These are phyloP conservation scores for Dendrocalamus sinicus DNA, from an alignment of 176 grass and related monocot genomes.

Conservation along the genomic window DNA sequence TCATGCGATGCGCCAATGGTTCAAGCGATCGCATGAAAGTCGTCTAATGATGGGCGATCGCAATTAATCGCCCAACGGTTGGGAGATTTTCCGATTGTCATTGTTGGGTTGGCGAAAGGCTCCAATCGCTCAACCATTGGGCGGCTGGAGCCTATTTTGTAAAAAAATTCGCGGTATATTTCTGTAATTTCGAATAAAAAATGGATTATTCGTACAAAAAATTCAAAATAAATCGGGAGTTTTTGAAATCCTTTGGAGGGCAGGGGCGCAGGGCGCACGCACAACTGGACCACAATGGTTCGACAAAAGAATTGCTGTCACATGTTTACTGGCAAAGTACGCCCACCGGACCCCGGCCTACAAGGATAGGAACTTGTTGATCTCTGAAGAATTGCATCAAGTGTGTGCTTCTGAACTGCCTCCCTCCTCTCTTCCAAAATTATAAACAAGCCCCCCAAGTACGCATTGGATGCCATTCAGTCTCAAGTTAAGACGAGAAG, in stretches of 20 bases:
- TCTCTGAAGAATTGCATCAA: not conserved
- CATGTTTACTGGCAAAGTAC: slow-evolving; percentile 33
- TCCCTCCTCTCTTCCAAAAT: not conserved
- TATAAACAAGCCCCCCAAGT: not conserved
- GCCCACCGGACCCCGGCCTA: slow-evolving; percentile 14
- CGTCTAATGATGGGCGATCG: too few relatives aligned
- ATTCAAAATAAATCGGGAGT: not conserved
- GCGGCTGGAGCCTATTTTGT: too few relatives aligned
- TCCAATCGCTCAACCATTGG: too few relatives aligned
- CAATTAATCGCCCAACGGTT: too few relatives aligned
- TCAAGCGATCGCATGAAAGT: too few relatives aligned
- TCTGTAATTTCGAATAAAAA: too few relatives aligned
- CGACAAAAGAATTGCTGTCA: slow-evolving; percentile 6
- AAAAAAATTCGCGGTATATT: too few relatives aligned
- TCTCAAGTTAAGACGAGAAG: not conserved
- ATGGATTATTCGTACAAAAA: too few relatives aligned
- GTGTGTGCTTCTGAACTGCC: not conserved
- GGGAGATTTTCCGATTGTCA: too few relatives aligned
- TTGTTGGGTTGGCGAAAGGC: too few relatives aligned
- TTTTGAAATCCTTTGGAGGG: not conserved
- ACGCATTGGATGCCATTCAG: not conserved
- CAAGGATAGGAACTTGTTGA: not conserved
- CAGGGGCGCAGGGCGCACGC: not conserved
- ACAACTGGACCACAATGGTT: slow-evolving; percentile 2
- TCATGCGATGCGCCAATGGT: too few relatives aligned